Conservation (phyloP, 345 rosid species). For the Brassica nigra region DNA sequence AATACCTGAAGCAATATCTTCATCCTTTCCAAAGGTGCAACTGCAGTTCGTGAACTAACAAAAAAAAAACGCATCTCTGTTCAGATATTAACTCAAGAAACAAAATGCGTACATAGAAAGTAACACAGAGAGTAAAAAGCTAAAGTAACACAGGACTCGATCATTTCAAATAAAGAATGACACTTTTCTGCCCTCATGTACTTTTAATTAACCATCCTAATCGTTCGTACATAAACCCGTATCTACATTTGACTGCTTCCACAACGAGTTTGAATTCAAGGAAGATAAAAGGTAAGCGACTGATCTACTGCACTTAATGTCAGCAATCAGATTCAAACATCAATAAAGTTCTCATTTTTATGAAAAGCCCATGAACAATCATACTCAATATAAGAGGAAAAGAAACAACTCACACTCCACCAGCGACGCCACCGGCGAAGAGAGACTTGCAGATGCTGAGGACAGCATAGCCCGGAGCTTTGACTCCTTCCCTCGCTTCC, state of each 20-base stretch:
- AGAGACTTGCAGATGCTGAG: slow-evolving; percentile 92
- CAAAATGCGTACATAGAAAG: neutral
- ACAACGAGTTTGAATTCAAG: slow-evolving; percentile 2
- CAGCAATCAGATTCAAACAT: slow-evolving; percentile 3
- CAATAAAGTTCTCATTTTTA: slow-evolving; percentile 5
- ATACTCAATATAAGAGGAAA: neutral
- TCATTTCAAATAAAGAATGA: slow-evolving; percentile 6
- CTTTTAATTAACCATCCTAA: neutral
- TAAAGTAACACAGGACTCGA: slow-evolving; percentile 12
- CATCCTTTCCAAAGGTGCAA: slow-evolving; percentile 98
- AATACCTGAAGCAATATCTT: slow-evolving; percentile 89
- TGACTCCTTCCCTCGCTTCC: slow-evolving; percentile 95
- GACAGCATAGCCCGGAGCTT: slow-evolving; percentile 80
- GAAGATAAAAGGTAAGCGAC: neutral
- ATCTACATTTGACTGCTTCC: slow-evolving; percentile 11
- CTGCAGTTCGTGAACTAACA: slow-evolving; percentile 88
- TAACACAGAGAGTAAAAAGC: neutral
- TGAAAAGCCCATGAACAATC: neutral
- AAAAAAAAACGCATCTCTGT: neutral
- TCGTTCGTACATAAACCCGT: neutral
- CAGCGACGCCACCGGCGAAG: slow-evolving; percentile 94
- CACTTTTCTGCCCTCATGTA: neutral
- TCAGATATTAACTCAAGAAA: slow-evolving; percentile 10
- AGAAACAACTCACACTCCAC: slow-evolving; percentile 80
- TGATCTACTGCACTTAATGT: slow-evolving; percentile 7